phyloP scores from a whole-genome alignment of 768 basidiomycete species.

The Trametes elegans region DNA sequence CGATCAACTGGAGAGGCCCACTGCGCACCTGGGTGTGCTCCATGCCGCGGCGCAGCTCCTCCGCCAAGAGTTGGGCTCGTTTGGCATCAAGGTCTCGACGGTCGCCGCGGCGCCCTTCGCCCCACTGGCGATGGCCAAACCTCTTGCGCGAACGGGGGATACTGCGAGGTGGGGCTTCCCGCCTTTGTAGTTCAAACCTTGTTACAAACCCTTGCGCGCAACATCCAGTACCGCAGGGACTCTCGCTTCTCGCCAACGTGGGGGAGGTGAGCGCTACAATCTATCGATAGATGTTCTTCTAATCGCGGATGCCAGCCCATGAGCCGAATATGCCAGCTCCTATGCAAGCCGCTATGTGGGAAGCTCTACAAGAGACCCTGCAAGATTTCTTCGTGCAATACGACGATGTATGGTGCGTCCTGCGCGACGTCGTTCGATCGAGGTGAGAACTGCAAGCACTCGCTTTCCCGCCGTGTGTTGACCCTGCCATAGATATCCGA shows the following conservation, averaged over 20 bases:
- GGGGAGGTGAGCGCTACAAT: conserved; percentile 3
- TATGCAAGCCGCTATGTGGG: too few relatives aligned
- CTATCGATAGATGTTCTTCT: background rate
- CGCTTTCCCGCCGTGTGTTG: background rate
- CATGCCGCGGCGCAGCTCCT: conserved; percentile 20
- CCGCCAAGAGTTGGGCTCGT: conserved; percentile 12
- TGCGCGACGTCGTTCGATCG: conserved; percentile 11
- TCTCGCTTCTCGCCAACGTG: background rate
- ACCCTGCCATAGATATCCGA: conserved; percentile 10
- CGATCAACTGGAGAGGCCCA: background rate
- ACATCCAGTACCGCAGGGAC: background rate
- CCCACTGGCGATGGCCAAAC: conserved; percentile 10
- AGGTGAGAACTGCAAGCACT: background rate
- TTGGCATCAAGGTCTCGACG: conserved; percentile 23
- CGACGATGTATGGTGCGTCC: conserved; percentile 4
- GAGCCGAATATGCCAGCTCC: background rate
- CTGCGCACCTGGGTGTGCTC: conserved; percentile 10
- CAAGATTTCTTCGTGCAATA: conserved; percentile 5
- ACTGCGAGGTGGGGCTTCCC: conserved; percentile 5
- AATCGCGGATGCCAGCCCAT: background rate
- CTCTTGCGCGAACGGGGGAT: background rate
- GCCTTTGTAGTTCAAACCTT: background rate
- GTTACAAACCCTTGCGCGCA: conserved; percentile 1
- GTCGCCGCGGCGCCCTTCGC: conserved; percentile 14
- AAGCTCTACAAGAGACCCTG: background rate